Conservation (phyloP, 2,329 filamentous ascomycete genomes). For the Pseudogymnoascus sp. region DNA sequence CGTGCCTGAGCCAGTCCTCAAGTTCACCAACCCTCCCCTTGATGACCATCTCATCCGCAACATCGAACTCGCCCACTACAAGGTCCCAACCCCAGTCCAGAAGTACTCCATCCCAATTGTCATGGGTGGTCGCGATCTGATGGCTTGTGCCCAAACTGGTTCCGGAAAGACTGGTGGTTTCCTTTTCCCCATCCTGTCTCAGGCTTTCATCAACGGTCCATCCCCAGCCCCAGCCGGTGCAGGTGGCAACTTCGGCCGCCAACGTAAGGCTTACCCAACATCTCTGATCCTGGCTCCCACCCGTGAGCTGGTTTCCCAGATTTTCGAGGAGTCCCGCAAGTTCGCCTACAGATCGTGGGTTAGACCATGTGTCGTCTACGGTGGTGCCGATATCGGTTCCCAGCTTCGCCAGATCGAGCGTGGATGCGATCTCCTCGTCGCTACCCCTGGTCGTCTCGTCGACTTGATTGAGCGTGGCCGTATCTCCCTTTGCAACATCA, state of each 20-base stretch:
- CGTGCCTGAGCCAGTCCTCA: conserved; percentile 83
- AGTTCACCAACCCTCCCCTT: conserved; percentile 89
- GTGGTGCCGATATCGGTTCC: conserved; percentile 96
- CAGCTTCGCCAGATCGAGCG: conserved; percentile 98
- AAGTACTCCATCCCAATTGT: conserved; percentile 99
- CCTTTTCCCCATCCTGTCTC: conserved; percentile 97
- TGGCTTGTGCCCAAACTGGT: conserved; percentile 99
- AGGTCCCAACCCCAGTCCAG: conserved; percentile 92
- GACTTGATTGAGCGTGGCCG: conserved; percentile 97
- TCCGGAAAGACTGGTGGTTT: conserved; percentile 99
- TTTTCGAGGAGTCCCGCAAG: conserved; percentile 95
- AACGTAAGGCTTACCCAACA: conserved; percentile 96
- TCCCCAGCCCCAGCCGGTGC: conserved; percentile 58
- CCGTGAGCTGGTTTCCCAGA: conserved; percentile 97
- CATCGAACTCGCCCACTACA: conserved; percentile 91
- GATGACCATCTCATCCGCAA: conserved; percentile 90
- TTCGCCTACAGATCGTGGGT: conserved; percentile 99
- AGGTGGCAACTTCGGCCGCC: conserved; percentile 72
- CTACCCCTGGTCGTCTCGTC: conserved; percentile 92
- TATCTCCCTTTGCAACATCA: conserved; percentile 97
- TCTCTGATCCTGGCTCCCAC: conserved; percentile 93
- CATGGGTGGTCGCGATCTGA: conserved; percentile 93
- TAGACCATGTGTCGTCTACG: conserved; percentile 94
- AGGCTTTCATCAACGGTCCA: conserved; percentile 87
- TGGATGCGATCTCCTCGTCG: conserved; percentile 89